These are phyloP conservation scores for Alternaria brassicicola DNA, from an alignment of 2,329 filamentous ascomycete genomes.

Conservation along the genomic window DNA sequence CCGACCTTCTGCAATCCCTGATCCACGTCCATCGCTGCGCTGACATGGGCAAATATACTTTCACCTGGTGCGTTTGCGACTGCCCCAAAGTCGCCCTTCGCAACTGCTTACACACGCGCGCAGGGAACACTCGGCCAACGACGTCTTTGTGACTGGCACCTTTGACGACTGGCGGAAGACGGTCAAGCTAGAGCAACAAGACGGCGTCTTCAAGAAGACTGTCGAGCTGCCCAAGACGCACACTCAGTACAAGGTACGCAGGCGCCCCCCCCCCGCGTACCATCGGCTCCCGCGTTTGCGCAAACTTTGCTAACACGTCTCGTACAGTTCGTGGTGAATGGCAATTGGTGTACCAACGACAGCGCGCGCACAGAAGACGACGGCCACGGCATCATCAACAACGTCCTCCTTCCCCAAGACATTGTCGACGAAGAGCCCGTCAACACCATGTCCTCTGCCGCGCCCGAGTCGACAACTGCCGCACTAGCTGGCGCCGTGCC, in stretches of 20 bases:
- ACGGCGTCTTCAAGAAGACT: constrained; percentile 75
- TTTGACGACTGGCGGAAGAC: constrained; percentile 95
- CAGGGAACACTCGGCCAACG: constrained; percentile 82
- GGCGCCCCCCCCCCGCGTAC: neutral
- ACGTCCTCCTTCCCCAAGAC: constrained; percentile 79
- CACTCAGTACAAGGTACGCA: constrained; percentile 89
- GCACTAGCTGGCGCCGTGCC: constrained; percentile 71
- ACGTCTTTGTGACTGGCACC: constrained; percentile 93
- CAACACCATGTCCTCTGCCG: constrained; percentile 68
- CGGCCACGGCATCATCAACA: constrained; percentile 85
- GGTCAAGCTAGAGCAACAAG: constrained; percentile 78
- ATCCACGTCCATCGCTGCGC: constrained; percentile 26
- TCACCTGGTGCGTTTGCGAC: constrained; percentile 66
- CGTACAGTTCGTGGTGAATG: constrained; percentile 89
- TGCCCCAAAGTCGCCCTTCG: constrained; percentile 5
- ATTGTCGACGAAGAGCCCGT: constrained; percentile 60
- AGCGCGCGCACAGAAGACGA: constrained; percentile 83
- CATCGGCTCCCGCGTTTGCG: constrained; percentile 1
- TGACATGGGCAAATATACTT: constrained; percentile 70
- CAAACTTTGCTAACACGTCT: constrained; percentile 28
- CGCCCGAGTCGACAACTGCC: constrained; percentile 74
- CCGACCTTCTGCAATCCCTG: constrained; percentile 18
- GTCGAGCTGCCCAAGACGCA: constrained; percentile 75
- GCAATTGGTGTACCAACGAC: constrained; percentile 83
- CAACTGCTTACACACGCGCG: constrained; percentile 25